Base-by-base conservation (phyloP, 2,329 filamentous ascomycete genomes). In the Talaromyces sp. region DNA sequence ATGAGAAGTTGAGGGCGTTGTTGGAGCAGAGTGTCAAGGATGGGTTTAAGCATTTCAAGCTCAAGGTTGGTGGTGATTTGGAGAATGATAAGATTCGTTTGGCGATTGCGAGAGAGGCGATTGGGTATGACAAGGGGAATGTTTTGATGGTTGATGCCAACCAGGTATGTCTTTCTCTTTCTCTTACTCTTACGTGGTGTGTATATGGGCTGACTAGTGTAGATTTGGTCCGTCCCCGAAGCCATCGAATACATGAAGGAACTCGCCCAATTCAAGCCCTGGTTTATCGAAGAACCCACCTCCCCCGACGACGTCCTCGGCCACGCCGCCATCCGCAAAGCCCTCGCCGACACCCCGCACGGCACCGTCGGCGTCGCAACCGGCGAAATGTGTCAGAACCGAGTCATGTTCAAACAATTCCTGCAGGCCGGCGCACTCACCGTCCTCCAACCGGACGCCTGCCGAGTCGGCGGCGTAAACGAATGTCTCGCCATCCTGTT, bases 281-380 rank as follows among this genome's bases (percentile, higher is more conserved):
- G 92, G 91, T 96, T 96, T 81, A 96, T 97, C 75, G 93, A 96
- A 81, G 93, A 97, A 84, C 93, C 93, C 1, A 97, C 93, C 15
- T 92, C 89, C 25, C 93, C 93, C 13, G 93, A 96, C 74, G 93
- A 97, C 76, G 88, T 96, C 66, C 88, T 95, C 64, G 93, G 93
- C 66, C 93, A 97, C 84, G 91, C 91, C 74, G 89, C 91, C 3
- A 88, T 96, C 72, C 88, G 91, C 61, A 89, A 94, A 68, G 92
- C 92, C 3, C 87, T 97, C 11, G 85, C 85, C 40, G 72, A 78
- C 66, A 80, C 76, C 10, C 76, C 77, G 6, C 67, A 79, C 68
- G 77, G 77, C 72, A 88, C 90, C 0, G 92, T 97, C 72, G 91
- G 91, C 66, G 93, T 96, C 5, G 93, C 93, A 7, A 96, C 93